These are phyloP conservation scores for Colletotrichum cereale DNA, from an alignment of 2,329 filamentous ascomycete species.

Conservation along the genomic window DNA sequence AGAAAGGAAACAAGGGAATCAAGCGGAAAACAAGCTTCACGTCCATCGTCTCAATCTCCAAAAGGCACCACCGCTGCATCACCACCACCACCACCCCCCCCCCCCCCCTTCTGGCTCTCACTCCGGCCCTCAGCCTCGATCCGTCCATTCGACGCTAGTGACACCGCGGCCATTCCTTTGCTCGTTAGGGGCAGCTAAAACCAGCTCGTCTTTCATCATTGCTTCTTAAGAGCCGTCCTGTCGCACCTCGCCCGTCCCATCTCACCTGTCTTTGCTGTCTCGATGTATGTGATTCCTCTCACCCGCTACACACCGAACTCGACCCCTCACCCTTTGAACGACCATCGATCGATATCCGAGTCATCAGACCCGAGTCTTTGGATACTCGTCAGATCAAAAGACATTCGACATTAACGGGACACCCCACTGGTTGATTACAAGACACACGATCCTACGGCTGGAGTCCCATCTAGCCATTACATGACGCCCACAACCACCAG, in stretches of 20 bases:
- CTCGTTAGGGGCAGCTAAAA: neutral
- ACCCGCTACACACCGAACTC: neutral
- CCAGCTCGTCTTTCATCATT: neutral
- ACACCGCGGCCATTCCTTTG: slow-evolving; percentile 24
- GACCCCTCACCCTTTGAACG: neutral
- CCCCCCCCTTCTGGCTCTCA: neutral
- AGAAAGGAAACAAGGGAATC: neutral
- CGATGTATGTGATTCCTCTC: neutral
- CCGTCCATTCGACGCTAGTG: slow-evolving; percentile 22
- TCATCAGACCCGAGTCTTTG: neutral
- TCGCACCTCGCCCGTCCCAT: neutral
- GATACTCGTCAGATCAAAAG: neutral
- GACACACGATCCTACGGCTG: neutral
- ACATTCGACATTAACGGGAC: neutral
- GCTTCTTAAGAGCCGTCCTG: slow-evolving; percentile 4
- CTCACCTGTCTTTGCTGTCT: neutral
- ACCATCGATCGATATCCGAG: neutral
- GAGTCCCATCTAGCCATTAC: neutral
- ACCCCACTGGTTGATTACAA: neutral
- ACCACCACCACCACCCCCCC: neutral
- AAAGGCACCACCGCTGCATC: neutral
- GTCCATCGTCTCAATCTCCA: neutral
- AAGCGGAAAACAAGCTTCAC: slow-evolving; percentile 28
- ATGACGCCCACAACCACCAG: neutral
- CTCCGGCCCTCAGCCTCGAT: slow-evolving; percentile 11